These are phyloP conservation scores for Solanum pinnatisectum DNA, from an alignment of 257 asterid species.

Conservation along the genomic window DNA sequence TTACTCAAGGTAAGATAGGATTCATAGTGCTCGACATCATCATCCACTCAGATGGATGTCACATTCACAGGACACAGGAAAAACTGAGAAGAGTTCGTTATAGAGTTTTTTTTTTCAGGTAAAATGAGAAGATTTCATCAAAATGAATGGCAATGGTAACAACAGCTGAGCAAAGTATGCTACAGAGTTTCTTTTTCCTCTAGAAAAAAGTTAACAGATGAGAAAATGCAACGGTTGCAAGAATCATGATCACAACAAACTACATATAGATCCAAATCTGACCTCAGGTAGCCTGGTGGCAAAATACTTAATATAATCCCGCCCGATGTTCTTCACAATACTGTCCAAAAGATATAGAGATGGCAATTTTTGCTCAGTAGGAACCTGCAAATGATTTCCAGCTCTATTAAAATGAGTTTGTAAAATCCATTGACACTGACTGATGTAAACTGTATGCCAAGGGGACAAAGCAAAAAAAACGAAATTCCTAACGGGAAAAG, in stretches of 20 bases:
- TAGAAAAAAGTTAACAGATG: not conserved
- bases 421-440: not conserved
- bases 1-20: not conserved
- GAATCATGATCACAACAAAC: not conserved
- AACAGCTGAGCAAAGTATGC: not conserved
- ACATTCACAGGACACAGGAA: not conserved
- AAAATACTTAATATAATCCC: slow-evolving; percentile 18
- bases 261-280: not conserved
- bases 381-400: slow-evolving; percentile 6
- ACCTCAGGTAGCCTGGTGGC: slow-evolving; percentile 12
- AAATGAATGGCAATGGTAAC: not conserved
- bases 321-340: slow-evolving; percentile 18
- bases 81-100: not conserved
- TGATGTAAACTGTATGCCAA: not conserved
- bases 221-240: not conserved
- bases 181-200: not conserved
- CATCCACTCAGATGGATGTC: not conserved
- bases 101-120: not conserved
- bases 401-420: not conserved
- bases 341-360: slow-evolving; percentile 17
- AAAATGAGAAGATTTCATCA: not conserved
- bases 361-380: slow-evolving; percentile 15
- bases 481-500: not conserved
- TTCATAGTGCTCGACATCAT: not conserved
- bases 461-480: not conserved